These are phyloP conservation scores for Arabidopsis arenosa DNA, from an alignment of 345 rosid genomes.

Conservation along the genomic window DNA sequence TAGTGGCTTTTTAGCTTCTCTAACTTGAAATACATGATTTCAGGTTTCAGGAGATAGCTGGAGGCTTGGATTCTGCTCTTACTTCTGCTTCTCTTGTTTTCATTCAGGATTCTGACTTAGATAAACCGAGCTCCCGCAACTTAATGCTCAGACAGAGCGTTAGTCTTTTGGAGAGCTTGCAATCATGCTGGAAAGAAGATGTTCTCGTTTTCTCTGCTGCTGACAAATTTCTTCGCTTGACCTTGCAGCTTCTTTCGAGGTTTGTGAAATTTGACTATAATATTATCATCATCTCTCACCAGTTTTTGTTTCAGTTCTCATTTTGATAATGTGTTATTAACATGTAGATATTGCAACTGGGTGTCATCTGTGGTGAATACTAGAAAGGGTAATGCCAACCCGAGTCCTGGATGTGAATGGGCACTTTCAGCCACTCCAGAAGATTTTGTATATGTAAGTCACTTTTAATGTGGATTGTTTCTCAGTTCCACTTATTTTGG, in stretches of 20 bases:
- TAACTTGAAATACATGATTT: slow-evolving; percentile 9
- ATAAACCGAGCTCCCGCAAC: slow-evolving; percentile 45
- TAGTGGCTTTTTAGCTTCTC: slow-evolving; percentile 37
- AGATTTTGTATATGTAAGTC: too few relatives aligned
- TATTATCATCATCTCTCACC: background rate
- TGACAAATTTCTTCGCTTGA: slow-evolving; percentile 92
- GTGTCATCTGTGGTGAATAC: too few relatives aligned
- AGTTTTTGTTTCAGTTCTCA: too few relatives aligned
- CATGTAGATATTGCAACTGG: too few relatives aligned
- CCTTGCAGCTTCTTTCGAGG: slow-evolving; percentile 92
- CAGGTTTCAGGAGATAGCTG: too few relatives aligned
- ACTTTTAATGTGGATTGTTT: slow-evolving; percentile 4
- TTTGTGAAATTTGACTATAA: slow-evolving; percentile 36
- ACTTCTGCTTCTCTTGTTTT: slow-evolving; percentile 52
- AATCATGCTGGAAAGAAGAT: slow-evolving; percentile 90
- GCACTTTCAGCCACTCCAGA: too few relatives aligned
- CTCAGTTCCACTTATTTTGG: slow-evolving; percentile 22
- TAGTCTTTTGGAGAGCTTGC: slow-evolving; percentile 81
- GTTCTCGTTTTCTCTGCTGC: slow-evolving; percentile 82
- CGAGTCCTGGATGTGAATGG: too few relatives aligned
- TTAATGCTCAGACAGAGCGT: slow-evolving; percentile 76
- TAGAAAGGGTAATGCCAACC: too few relatives aligned
- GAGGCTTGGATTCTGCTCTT: too few relatives aligned
- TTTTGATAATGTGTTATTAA: too few relatives aligned
- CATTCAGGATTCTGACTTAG: slow-evolving; percentile 53